A percentile compares a stretch with the other conserved stretches of the same genome.
phyloP scores from a whole-genome alignment of 2,329 filamentous ascomycete species.

The Epichloe scottii region DNA sequence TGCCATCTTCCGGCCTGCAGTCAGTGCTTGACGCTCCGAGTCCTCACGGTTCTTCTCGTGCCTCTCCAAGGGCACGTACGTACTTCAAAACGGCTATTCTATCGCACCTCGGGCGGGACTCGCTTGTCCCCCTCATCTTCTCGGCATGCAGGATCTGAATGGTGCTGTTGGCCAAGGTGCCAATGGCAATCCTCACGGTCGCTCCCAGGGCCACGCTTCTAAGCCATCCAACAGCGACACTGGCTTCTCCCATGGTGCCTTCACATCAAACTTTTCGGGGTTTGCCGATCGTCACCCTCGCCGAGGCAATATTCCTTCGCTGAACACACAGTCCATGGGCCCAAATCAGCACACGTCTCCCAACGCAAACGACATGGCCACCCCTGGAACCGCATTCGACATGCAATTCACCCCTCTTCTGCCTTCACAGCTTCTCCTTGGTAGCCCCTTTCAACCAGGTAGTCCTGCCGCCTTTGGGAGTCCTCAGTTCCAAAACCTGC shows the following conservation, averaged over 20 bases:
- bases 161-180: slow-evolving; percentile 37
- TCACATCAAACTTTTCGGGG: slow-evolving; percentile 72
- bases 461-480: slow-evolving; percentile 83
- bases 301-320: slow-evolving; percentile 74
- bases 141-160: slow-evolving; percentile 85
- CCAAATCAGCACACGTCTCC: slow-evolving; percentile 28
- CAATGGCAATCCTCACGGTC: slow-evolving; percentile 39
- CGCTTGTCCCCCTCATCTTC: slow-evolving; percentile 74
- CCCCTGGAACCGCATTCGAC: slow-evolving; percentile 79
- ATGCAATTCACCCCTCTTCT: slow-evolving; percentile 98
- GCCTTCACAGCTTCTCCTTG: slow-evolving; percentile 85
- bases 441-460: slow-evolving; percentile 92
- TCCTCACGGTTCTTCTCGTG: slow-evolving; percentile 23
- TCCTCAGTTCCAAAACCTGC: slow-evolving; percentile 80
- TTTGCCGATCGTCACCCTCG: slow-evolving; percentile 82
- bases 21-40: background rate
- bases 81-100: slow-evolving; percentile 71
- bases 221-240: slow-evolving; percentile 77
- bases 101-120: slow-evolving; percentile 69
- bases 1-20: background rate
- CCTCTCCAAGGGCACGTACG: slow-evolving; percentile 41
- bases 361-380: slow-evolving; percentile 62
- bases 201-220: slow-evolving; percentile 57
- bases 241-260: slow-evolving; percentile 86
- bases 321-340: slow-evolving; percentile 68